Evolutionary conservation across 805 yeast genomes (phyloP).

Genomic region (Kuraishia ogatae): DNA sequence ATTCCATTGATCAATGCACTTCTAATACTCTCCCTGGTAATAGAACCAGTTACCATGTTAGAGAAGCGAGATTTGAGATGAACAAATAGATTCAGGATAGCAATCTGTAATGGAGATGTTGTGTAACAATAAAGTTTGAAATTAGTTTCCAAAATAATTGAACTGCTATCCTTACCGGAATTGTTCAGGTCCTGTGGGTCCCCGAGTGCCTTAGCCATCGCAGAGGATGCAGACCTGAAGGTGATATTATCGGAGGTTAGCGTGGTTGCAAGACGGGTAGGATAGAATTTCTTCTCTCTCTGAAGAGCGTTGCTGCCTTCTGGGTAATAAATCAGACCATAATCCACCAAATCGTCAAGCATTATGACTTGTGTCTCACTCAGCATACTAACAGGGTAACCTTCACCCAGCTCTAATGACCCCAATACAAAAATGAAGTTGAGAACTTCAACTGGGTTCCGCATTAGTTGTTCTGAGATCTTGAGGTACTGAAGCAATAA

Average conservation of each 20-base stretch:
- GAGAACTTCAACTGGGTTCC: conserved; percentile 94
- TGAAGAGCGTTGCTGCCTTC: conserved; percentile 13
- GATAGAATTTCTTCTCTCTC: conserved; percentile 56
- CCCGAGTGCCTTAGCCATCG: conserved; percentile 58
- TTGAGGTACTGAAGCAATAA: conserved; percentile 78
- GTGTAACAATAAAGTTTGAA: conserved; percentile 91
- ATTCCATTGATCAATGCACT: conserved; percentile 81
- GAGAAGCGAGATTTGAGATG: conserved; percentile 78
- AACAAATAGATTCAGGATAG: conserved; percentile 81
- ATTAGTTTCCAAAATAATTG: conserved; percentile 86
- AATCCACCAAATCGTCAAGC: conserved; percentile 85
- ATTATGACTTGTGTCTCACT: conserved; percentile 76
- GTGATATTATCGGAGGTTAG: conserved; percentile 77
- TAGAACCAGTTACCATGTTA: conserved; percentile 88
- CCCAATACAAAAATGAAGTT: conserved; percentile 93
- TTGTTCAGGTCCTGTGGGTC: conserved; percentile 17
- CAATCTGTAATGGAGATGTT: conserved; percentile 89
- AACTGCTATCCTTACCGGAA: conserved; percentile 36
- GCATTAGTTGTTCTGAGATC: conserved; percentile 71
- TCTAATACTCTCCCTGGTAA: conserved; percentile 87
- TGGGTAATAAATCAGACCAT: conserved; percentile 69
- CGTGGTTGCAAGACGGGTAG: conserved; percentile 85
- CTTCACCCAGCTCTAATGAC: conserved; percentile 83
- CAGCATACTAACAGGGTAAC: conserved; percentile 63
- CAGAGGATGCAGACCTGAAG: conserved; percentile 64